Base-by-base conservation (phyloP, 768 basidiomycete genomes). In the Butyriboletus loyo region DNA sequence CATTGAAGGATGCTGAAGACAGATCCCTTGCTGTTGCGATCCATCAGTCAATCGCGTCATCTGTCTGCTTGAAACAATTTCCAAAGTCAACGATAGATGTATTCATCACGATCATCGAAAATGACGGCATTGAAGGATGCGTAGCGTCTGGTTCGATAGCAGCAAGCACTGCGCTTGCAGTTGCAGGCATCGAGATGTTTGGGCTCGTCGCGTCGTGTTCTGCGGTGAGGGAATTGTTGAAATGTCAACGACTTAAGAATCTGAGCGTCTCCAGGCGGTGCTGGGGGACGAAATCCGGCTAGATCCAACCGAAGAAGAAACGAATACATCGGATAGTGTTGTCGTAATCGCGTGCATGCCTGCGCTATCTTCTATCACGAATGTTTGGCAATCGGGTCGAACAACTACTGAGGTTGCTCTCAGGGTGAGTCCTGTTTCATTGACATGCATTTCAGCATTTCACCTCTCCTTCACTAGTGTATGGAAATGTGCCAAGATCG, bases 81-180 rank as follows among this genome's bases (percentile, higher is more conserved):
- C 96, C 97, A 15, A 99, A 99, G 67, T 89, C 93, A 0, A 86
- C 87, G 9, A 84, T 98, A 61, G 97, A 99, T 72, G 76, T 98
- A 40, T 96, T 90, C 69, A 74, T 99, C 46, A 88, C 85, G 3
- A 76, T 99, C 37, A 83, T 98, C 40, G 94, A 98, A 69, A 84
- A 86, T n/a, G 94, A 97, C 67, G 89, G 92, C 17, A 77, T 89
- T n/a, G 88, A 94, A 66, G 84, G 87, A 25, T 90, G 91, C 57
- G 78, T 96, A n/a, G 83, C 92, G 6, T 82, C 92, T 1, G 94
- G 90, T 6, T 77, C 88, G 10, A 81, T 92, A 7, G 96, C 95
- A 17, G 90, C 92, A 1, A 92, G 89, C 60, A 83, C 91, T 2
- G 95, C 97, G 8, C 77, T 98, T 4, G 93, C 92, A 9, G 86